These are phyloP conservation scores for Gossypium davidsonii DNA, from an alignment of 441 rosid species.

Conservation along the genomic window DNA sequence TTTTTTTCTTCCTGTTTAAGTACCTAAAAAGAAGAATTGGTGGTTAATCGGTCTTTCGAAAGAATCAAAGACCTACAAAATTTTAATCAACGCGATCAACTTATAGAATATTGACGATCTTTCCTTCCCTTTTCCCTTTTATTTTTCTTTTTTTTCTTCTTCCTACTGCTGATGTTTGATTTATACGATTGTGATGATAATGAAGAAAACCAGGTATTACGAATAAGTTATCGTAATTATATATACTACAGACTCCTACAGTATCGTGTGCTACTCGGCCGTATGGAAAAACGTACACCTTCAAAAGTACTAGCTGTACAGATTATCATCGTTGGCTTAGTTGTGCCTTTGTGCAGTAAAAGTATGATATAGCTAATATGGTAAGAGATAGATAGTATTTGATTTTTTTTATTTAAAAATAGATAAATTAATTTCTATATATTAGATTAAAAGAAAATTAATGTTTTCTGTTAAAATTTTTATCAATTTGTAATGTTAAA, in stretches of 20 bases:
- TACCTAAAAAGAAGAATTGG: conserved; percentile 3
- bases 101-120: background rate
- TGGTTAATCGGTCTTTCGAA: conserved; percentile 3
- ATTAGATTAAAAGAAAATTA: too few species aligned
- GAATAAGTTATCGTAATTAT: background rate
- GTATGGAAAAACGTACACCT: background rate
- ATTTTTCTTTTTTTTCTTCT: background rate
- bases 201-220: background rate
- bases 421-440: too few species aligned
- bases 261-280: background rate
- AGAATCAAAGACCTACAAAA: conserved; percentile 11
- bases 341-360: background rate
- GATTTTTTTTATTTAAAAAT: background rate
- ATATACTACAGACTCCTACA: background rate
- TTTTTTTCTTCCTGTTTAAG: background rate
- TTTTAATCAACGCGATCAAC: background rate
- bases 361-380: background rate
- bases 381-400: background rate
- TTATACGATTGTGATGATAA: conserved; percentile 3
- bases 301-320: background rate
- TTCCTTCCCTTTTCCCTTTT: background rate
- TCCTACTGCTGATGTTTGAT: background rate
- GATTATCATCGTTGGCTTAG: background rate
- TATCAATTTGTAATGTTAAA: too few species aligned
- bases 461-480: too few species aligned